A percentile compares a stretch with the other conserved stretches of the same genome.
Conservation (phyloP, 345 rosid genomes). For the Citrus australasica region DNA sequence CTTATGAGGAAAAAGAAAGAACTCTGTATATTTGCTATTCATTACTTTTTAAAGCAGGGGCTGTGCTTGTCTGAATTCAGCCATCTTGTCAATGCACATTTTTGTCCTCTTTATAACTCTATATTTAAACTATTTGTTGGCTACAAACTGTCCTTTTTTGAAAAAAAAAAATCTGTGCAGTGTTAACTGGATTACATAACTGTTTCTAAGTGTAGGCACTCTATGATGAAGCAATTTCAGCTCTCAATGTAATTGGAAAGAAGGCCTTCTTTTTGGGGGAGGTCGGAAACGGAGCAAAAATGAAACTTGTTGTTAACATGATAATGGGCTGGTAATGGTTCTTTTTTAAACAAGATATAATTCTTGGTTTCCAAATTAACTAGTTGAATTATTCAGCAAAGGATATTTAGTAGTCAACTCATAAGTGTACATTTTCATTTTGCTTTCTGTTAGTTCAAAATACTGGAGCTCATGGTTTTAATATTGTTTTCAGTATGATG, state of each 20-base stretch:
- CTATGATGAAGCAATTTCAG: conserved; percentile 73
- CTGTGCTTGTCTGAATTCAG: not conserved
- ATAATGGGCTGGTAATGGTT: conserved; percentile 85
- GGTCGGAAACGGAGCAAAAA: conserved; percentile 92
- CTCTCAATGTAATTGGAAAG: conserved; percentile 83
- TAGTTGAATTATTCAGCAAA: not conserved
- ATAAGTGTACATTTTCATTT: not conserved
- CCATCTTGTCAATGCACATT: not conserved
- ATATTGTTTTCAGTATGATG: conserved; percentile 58
- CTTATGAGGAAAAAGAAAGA: not conserved
- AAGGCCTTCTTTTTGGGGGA: conserved; percentile 82
- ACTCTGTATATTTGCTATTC: not conserved
- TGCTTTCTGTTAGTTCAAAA: not conserved
- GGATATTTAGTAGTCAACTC: not conserved
- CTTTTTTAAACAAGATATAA: not conserved
- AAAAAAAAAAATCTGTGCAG: too few species aligned
- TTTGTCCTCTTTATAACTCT: not conserved
- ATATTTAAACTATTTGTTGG: not conserved
- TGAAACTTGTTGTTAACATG: conserved; percentile 97
- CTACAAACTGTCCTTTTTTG: not conserved
- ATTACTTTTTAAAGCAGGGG: not conserved
- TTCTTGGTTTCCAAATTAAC: not conserved
- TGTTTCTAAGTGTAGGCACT: conserved; percentile 38
- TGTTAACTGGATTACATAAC: conserved; percentile 5
- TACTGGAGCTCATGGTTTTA: not conserved